Evolutionary conservation across 305 asterid genomes (phyloP).

Genomic region (Fraxinus velutina): DNA sequence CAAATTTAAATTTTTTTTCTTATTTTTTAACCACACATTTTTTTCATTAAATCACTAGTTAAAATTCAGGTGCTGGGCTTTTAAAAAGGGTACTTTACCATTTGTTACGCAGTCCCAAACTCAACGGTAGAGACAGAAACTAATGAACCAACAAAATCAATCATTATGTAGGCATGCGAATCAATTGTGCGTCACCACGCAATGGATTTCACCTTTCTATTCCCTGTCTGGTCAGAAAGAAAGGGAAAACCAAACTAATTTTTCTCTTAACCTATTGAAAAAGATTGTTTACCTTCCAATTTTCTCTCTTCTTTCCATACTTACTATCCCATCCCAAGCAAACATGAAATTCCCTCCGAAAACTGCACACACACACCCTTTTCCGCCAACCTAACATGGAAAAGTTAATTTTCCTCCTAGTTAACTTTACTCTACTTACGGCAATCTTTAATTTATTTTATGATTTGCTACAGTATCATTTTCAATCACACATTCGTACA

Average conservation of each 20-base stretch:
- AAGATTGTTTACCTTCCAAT: neutral
- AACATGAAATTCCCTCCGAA: neutral
- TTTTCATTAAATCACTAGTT: too few species aligned
- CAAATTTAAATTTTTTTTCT: too few species aligned
- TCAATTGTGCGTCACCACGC: neutral
- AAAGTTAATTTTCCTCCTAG: neutral
- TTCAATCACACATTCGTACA: too few species aligned
- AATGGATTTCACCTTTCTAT: neutral
- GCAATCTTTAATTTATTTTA: too few species aligned
- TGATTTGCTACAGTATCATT: too few species aligned
- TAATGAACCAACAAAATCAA: neutral
- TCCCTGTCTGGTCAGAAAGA: neutral
- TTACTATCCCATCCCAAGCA: neutral
- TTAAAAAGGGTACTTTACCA: neutral
- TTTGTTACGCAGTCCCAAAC: neutral
- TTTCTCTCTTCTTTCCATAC: neutral
- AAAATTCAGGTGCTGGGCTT: neutral
- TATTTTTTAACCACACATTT: too few species aligned
- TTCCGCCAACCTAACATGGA: neutral
- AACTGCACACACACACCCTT: neutral
- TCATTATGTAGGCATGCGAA: neutral
- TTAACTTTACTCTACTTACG: neutral
- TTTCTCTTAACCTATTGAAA: neutral
- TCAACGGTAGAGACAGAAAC: neutral
- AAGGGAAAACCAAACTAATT: neutral